A percentile compares a stretch with the other conserved stretches of the same genome.
Conservation (phyloP, 768 basidiomycete species). For the Boletus sp. region DNA sequence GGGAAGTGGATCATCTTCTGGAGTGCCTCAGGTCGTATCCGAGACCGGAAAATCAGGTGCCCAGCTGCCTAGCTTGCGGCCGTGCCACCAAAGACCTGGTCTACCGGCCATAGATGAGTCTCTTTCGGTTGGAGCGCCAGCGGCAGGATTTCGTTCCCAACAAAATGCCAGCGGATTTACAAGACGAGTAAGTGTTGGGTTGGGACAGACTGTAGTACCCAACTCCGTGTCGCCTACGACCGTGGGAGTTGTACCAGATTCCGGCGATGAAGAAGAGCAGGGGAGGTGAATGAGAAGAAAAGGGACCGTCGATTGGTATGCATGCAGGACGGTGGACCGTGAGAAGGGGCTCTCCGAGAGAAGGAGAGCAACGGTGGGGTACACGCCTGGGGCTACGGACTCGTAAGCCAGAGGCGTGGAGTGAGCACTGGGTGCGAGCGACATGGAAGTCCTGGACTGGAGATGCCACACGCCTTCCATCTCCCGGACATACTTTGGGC, state of each 20-base stretch:
- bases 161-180: constrained; percentile 20
- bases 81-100: constrained; percentile 44
- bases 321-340: constrained; percentile 62
- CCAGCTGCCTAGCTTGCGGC: constrained; percentile 20
- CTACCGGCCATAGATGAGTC: constrained; percentile 15
- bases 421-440: not conserved
- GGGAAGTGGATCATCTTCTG: not conserved
- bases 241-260: not conserved
- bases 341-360: constrained; percentile 84
- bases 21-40: not conserved
- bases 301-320: constrained; percentile 73
- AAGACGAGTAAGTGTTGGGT: constrained; percentile 20
- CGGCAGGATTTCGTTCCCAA: constrained; percentile 21
- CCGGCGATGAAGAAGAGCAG: constrained; percentile 17
- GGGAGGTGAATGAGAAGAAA: constrained; percentile 81
- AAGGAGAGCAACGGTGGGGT: constrained; percentile 59
- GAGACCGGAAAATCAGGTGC: constrained; percentile 7
- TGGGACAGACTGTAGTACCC: constrained; percentile 19
- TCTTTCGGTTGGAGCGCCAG: not conserved
- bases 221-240: not conserved
- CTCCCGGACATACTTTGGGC: constrained; percentile 82
- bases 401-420: not conserved
- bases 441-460: constrained; percentile 1
- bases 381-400: not conserved
- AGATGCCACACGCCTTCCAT: constrained; percentile 82